phyloP scores from a whole-genome alignment of 345 rosid genomes.

The Brassica carinata region DNA sequence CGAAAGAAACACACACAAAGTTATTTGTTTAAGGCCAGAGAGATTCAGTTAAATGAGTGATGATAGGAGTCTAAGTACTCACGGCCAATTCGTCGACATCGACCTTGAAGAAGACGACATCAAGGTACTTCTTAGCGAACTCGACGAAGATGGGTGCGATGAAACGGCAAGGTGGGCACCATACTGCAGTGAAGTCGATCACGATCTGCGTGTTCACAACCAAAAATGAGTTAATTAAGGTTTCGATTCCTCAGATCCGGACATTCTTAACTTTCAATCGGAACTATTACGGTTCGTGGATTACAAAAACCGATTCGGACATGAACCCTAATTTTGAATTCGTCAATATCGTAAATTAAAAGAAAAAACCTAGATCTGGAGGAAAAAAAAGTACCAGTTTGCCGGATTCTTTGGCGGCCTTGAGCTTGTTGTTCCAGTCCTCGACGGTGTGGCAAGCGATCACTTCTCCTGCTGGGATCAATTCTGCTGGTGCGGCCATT shows the following conservation, averaged over 20 bases:
- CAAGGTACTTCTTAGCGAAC: slow-evolving; percentile 48
- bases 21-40: not conserved
- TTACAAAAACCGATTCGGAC: not conserved
- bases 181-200: slow-evolving; percentile 73
- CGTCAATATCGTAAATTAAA: not conserved
- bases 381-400: slow-evolving; percentile 45
- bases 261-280: not conserved
- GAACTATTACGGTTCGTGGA: not conserved
- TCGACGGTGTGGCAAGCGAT: slow-evolving; percentile 51
- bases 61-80: not conserved
- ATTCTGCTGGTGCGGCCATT: slow-evolving; percentile 48
- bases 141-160: slow-evolving; percentile 67
- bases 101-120: slow-evolving; percentile 66
- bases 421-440: slow-evolving; percentile 50
- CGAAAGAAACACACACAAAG: not conserved
- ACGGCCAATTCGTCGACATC: slow-evolving; percentile 70
- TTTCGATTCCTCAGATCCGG: not conserved
- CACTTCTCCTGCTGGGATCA: slow-evolving; percentile 48
- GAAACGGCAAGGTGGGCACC: slow-evolving; percentile 81
- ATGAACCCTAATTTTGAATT: not conserved
- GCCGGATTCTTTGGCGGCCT: slow-evolving; percentile 48
- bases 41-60: not conserved
- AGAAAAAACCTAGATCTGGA: not conserved
- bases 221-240: not conserved
- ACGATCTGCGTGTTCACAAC: slow-evolving; percentile 47